Evolutionary conservation across 768 basidiomycete genomes (phyloP).

Genomic region (Mycena amicta): DNA sequence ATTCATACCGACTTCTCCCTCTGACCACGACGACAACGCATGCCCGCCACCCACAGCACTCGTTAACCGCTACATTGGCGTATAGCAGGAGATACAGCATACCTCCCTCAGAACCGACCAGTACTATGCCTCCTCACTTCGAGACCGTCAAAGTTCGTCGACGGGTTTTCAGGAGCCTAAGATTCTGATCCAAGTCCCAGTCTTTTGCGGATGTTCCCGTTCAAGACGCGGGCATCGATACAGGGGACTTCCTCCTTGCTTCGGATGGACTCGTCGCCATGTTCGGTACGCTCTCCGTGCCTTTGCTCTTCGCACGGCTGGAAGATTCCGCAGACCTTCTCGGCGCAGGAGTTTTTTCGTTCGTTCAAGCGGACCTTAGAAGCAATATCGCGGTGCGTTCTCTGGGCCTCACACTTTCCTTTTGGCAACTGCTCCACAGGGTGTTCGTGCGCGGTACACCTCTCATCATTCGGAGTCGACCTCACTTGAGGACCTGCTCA

Average conservation of each 20-base stretch:
- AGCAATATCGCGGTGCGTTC: conserved; percentile 62
- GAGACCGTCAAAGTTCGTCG: conserved; percentile 63
- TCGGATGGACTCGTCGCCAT: conserved; percentile 80
- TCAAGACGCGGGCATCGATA: conserved; percentile 78
- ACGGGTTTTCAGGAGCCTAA: too few species aligned
- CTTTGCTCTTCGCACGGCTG: conserved; percentile 5
- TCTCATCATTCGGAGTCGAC: conserved; percentile 41
- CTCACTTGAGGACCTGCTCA: conserved; percentile 65
- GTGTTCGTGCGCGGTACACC: conserved; percentile 58
- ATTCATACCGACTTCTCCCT: background rate
- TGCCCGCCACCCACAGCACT: background rate
- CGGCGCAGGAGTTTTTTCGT: conserved; percentile 69
- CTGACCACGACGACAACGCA: background rate
- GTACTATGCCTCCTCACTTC: conserved; percentile 58
- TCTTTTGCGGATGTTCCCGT: conserved; percentile 86
- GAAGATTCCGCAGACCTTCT: conserved; percentile 67
- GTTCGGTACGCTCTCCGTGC: conserved; percentile 53
- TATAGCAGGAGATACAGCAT: background rate
- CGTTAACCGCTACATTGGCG: background rate
- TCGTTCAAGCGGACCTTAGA: conserved; percentile 71
- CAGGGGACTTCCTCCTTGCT: conserved; percentile 79
- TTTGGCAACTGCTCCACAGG: conserved; percentile 41
- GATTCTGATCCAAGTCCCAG: too few species aligned
- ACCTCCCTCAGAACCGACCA: background rate
- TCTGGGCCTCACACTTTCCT: conserved; percentile 8